Percentiles rank a stretch among this genome's conserved stretches.
Conservation (phyloP, 179 eudicot species). For the Silene vulgaris region DNA sequence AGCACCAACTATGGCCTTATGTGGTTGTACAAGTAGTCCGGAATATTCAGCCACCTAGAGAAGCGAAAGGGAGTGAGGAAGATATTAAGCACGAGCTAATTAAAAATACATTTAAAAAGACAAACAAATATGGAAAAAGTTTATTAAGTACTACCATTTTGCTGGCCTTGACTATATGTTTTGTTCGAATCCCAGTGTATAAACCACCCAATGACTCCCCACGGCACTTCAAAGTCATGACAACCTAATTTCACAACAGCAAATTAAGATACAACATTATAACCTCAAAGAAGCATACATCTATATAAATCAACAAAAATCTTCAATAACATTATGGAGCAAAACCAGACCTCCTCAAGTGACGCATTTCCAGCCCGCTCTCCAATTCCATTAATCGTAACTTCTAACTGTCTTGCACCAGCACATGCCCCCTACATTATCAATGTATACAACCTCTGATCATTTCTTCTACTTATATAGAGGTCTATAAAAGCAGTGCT, state of each 20-base stretch:
- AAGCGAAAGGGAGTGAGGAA: not conserved
- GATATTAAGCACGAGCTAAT: not conserved
- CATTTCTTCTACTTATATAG: not conserved
- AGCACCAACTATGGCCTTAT: conserved; percentile 96
- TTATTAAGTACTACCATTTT: conserved; percentile 58
- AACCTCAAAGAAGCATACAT: not conserved
- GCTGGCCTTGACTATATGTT: conserved; percentile 79
- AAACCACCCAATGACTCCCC: conserved; percentile 72
- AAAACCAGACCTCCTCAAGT: conserved; percentile 70
- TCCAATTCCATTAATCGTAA: conserved; percentile 89
- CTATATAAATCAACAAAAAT: not conserved
- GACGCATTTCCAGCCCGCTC: conserved; percentile 98
- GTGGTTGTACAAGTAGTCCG: conserved; percentile 80
- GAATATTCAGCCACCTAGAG: conserved; percentile 81
- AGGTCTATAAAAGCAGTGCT: not conserved
- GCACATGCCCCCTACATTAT: conserved; percentile 75
- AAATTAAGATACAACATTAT: not conserved
- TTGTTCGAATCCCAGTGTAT: conserved; percentile 71
- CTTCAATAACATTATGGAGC: not conserved
- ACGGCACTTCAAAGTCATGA: conserved; percentile 84
- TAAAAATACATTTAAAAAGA: not conserved
- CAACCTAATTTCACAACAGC: conserved; percentile 48
- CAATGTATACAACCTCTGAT: conserved; percentile 16
- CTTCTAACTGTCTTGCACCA: conserved; percentile 92
- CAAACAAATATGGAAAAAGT: not conserved